Evolutionary conservation across 192 early-diverging fungal species (phyloP), one percentile per base, ranked within the genome.

Genomic region (Phlyctochytrium bullatum): DNA sequence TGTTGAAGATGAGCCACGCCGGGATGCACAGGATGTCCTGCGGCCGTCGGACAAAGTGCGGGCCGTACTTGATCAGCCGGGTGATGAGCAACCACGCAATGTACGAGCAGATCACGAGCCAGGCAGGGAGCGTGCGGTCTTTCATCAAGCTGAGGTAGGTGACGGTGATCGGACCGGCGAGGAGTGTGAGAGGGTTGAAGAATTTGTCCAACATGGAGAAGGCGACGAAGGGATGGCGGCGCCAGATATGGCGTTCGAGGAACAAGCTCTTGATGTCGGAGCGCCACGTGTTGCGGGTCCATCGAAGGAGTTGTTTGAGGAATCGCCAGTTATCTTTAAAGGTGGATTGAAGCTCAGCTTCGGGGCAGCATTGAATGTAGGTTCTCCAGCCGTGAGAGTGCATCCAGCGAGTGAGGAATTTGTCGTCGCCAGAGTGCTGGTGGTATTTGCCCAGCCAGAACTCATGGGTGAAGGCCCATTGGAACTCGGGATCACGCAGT

Each of bases 261-360:
- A 90, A 89, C 62, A 90, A 65, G 2, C 80, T 83, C 12, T 85
- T 69, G 62, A 85, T 83, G 53, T 90, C 88, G 14, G 83, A 87
- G 0, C 88, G 71, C 88, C 88, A 90, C 16, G 87, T 90, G 58
- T 90, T 90, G 27, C 88, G 82, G 2, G 88, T 90, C 88, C 88
- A 90, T 20, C 88, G 76, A 33, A 90, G 61, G 1, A 90, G 78
- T 52, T 90, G 88, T 50, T 88, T 88, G 1, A 90, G 63, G 61
- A 90, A 90, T 20, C 83, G 70, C 87, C 88, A 90, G 58, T 90
- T 88, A 74, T 89, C 83, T 73, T 90, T 90, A 75, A 90, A 90
- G 0, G 88, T 90, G 1, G 88, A 90, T 14, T 63, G 66, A 3
- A 90, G 72, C 34, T 90, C 88, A 57, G 85, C 88, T 67, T 90